A percentile compares a stretch with the other conserved stretches of the same genome.
phyloP scores from a whole-genome alignment of 2,329 filamentous ascomycete species.

The Rasamsonia emersonii region DNA sequence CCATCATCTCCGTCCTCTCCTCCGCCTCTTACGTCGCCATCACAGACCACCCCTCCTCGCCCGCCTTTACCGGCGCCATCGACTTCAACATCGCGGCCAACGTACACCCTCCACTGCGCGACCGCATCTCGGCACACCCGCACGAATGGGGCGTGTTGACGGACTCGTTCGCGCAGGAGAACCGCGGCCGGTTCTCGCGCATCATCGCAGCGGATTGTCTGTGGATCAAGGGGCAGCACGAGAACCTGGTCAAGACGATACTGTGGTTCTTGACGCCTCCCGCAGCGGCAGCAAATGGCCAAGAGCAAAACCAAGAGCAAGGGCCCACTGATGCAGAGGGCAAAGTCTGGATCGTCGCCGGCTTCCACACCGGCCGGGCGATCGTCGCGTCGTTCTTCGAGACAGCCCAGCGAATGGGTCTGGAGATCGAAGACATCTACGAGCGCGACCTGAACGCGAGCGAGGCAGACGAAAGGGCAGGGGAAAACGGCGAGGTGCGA shows the following conservation, averaged over 20 bases:
- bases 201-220: conserved; percentile 54
- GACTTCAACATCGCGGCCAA: conserved; percentile 41
- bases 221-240: conserved; percentile 52
- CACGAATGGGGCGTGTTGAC: conserved; percentile 47
- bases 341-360: conserved; percentile 44
- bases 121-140: conserved; percentile 34
- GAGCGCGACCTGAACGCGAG: conserved; percentile 44
- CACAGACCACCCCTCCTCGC: conserved; percentile 42
- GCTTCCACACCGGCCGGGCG: conserved; percentile 51
- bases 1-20: conserved; percentile 28
- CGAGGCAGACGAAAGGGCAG: conserved; percentile 13
- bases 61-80: conserved; percentile 34
- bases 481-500: conserved; percentile 36
- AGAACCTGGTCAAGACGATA: conserved; percentile 47
- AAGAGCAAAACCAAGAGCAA: conserved; percentile 9
- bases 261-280: conserved; percentile 43
- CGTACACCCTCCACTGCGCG: conserved; percentile 20
- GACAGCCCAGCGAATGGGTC: conserved; percentile 30
- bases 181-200: conserved; percentile 39
- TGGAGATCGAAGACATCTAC: conserved; percentile 45
- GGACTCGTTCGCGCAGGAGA: conserved; percentile 29
- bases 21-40: conserved; percentile 35
- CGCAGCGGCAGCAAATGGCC: conserved; percentile 8
- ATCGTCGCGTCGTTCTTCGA: conserved; percentile 51
- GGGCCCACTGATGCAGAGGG: conserved; percentile 40